Percentiles rank a stretch among this genome's conserved stretches.
These are phyloP conservation scores for Juglanconis juglandina DNA, from an alignment of 2,329 filamentous ascomycete genomes.

Conservation along the genomic window DNA sequence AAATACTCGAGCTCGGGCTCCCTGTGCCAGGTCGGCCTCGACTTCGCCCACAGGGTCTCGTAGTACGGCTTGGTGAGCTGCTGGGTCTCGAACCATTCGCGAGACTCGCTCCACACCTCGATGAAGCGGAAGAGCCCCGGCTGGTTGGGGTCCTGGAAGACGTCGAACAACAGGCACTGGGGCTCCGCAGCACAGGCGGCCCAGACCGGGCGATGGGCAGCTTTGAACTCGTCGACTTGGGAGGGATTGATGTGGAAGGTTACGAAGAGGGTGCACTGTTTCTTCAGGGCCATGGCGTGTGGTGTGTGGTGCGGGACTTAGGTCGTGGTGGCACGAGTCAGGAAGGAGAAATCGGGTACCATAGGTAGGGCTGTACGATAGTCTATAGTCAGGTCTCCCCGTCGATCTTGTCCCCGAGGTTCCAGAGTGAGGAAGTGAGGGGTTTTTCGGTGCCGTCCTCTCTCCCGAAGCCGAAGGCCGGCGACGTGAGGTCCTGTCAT, in stretches of 20 bases:
- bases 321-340: too few species aligned
- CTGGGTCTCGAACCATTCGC: conserved; percentile 16
- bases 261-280: conserved; percentile 16
- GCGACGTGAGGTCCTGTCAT: too few species aligned
- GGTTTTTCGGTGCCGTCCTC: too few species aligned
- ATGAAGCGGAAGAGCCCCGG: conserved; percentile 17
- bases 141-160: conserved; percentile 13
- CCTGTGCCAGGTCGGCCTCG: conserved; percentile 11
- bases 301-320: too few species aligned
- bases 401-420: too few species aligned
- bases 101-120: conserved; percentile 14
- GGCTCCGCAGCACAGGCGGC: conserved; percentile 15
- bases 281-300: not conserved
- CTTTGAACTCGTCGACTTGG: conserved; percentile 15
- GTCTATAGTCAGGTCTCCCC: too few species aligned
- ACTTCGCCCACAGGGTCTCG: conserved; percentile 13
- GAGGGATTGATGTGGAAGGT: conserved; percentile 13
- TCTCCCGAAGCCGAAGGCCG: too few species aligned
- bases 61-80: conserved; percentile 18
- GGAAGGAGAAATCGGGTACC: too few species aligned
- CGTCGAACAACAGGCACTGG: conserved; percentile 18
- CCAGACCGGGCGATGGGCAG: conserved; percentile 18
- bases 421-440: too few species aligned
- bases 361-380: too few species aligned
- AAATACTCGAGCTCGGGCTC: conserved; percentile 16